Base-by-base conservation (phyloP, 2,329 filamentous ascomycete genomes). In the Trichothecium sympodiale region DNA sequence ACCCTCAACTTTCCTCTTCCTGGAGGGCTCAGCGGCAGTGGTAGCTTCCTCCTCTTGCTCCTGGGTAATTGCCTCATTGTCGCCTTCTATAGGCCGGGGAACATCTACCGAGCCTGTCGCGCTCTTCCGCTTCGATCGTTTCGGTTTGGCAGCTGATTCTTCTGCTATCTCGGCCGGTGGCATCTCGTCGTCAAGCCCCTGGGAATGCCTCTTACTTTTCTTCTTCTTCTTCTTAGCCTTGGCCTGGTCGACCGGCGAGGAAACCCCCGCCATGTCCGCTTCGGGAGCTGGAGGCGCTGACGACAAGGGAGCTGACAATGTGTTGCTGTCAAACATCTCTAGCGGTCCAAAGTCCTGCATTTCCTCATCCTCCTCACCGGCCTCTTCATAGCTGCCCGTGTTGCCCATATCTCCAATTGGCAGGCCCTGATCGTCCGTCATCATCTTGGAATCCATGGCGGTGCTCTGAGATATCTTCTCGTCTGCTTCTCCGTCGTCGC, bases 271-370 rank as follows among this genome's bases (percentile, higher is more conserved):
- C 47, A 56, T 57, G 34, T 49, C 33, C n/a, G 52, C 49, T 35
- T 54, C 51, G 17, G 54, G 50, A 9, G 45, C 53, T 18, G 42
- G 46, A 23, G 44, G 29, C 35, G 53, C 51, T 6, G 55, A 53
- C 6, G 53, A 50, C 33, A 51, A 53, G n/a, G 53, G 49, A 12
- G 45, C 43, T 29, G 50, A 45, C 31, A 49, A 45, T 33, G 51
- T 43, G 42, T 56, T 59, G 46, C 56, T 60, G 39, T 60, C 54
- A 36, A 60, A 60, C 48, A 60, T 55, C 33, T 59, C 54, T 34
- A 60, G 50, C 17, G 52, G 37, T 16, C 56, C 57, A 38, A 59
- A 59, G 34, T 58, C 53, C 28, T 43, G 44, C 30, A 57, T 54
- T 15, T 46, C 43, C 17, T 39, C 44, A 16, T 43, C 38, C 20